These are phyloP conservation scores for Coemansia pectinata DNA, from an alignment of 192 early-diverging fungal genomes.

Conservation along the genomic window DNA sequence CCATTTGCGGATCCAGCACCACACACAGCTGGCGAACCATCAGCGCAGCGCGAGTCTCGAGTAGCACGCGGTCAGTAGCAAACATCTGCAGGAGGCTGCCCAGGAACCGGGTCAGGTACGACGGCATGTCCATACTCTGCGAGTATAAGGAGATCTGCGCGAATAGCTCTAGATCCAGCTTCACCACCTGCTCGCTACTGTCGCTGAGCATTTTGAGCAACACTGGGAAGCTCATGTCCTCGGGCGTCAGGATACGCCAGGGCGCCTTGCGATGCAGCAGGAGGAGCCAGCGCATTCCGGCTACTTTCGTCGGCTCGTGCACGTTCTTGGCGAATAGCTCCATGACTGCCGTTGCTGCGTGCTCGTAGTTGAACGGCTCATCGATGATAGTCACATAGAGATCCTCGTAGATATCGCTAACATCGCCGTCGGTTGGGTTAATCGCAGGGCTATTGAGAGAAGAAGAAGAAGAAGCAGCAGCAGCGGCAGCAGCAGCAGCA, in stretches of 20 bases:
- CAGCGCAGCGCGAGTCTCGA: constrained; percentile 88
- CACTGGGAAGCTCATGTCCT: constrained; percentile 84
- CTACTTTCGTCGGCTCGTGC: constrained; percentile 89
- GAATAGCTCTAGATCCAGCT: constrained; percentile 87
- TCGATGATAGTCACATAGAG: constrained; percentile 12
- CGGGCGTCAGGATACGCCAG: constrained; percentile 77
- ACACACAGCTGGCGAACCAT: constrained; percentile 94
- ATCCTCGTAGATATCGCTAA: background rate
- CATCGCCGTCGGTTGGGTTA: background rate
- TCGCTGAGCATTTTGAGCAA: constrained; percentile 93
- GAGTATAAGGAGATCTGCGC: constrained; percentile 91
- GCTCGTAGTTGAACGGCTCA: constrained; percentile 84
- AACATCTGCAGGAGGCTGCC: constrained; percentile 88
- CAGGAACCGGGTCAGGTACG: constrained; percentile 88
- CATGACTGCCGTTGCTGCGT: constrained; percentile 78
- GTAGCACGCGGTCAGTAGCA: constrained; percentile 79
- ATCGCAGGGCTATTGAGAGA: background rate
- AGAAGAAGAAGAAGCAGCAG: background rate
- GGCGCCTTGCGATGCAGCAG: constrained; percentile 95
- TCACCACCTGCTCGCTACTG: constrained; percentile 91
- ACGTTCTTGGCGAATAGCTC: constrained; percentile 69
- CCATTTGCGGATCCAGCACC: constrained; percentile 86
- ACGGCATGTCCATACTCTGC: constrained; percentile 12
- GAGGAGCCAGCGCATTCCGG: constrained; percentile 94
- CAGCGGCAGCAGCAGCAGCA: no score